Conservation (phyloP, 2,329 filamentous ascomycete species). For the Arachnomyces sp. region DNA sequence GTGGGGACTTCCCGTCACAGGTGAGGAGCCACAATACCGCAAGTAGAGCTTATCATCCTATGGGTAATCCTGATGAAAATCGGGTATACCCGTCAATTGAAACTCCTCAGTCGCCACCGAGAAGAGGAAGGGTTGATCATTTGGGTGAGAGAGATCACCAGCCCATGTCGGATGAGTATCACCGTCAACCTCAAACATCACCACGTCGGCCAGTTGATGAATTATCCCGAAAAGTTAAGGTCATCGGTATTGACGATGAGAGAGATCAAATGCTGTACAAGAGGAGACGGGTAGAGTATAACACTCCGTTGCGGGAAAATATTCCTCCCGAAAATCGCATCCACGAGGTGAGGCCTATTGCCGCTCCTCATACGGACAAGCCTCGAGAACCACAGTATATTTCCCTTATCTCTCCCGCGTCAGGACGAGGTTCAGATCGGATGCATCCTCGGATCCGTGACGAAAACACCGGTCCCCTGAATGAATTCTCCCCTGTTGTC, state of each 20-base stretch:
- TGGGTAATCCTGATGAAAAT: slow-evolving; percentile 19
- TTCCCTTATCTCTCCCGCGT: slow-evolving; percentile 12
- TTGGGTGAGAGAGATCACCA: slow-evolving; percentile 20
- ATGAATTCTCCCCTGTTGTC: slow-evolving; percentile 4
- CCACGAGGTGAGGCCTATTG: slow-evolving; percentile 2
- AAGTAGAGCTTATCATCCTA: neutral
- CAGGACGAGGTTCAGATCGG: slow-evolving; percentile 12
- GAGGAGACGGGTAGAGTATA: slow-evolving; percentile 25
- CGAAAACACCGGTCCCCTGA: slow-evolving; percentile 14
- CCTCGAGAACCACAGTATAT: slow-evolving; percentile 14
- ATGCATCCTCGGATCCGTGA: slow-evolving; percentile 17
- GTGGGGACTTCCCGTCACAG: too few relatives aligned
- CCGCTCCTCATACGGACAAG: slow-evolving; percentile 11
- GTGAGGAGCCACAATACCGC: too few relatives aligned
- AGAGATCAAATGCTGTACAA: slow-evolving; percentile 23
- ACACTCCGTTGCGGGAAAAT: slow-evolving; percentile 14
- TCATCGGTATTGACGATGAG: slow-evolving; percentile 17
- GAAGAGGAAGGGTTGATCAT: slow-evolving; percentile 20
- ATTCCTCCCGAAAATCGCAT: slow-evolving; percentile 9
- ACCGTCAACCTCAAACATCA: slow-evolving; percentile 25
- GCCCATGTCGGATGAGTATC: slow-evolving; percentile 14
- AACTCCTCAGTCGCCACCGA: slow-evolving; percentile 15
- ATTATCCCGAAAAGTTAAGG: slow-evolving; percentile 14
- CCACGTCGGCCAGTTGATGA: slow-evolving; percentile 17
- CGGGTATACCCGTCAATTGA: slow-evolving; percentile 32